Conservation (phyloP, 140 eudicot species). For the Anethum foeniculum region DNA sequence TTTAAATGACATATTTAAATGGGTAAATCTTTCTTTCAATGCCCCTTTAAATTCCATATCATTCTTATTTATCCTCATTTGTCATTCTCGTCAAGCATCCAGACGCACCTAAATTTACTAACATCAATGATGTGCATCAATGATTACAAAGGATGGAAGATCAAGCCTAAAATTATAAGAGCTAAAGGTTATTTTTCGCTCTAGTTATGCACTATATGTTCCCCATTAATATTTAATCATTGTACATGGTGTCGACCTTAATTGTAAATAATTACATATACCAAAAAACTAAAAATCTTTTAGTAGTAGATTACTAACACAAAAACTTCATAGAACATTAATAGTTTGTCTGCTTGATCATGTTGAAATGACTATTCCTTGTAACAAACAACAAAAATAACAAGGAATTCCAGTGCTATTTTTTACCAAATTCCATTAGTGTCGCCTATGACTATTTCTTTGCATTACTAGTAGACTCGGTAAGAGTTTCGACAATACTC, state of each 20-base stretch:
- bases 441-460: slow-evolving; percentile 29
- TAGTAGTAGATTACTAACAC: background rate
- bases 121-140: background rate
- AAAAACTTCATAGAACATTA: background rate
- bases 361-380: background rate
- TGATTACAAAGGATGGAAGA: background rate
- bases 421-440: background rate
- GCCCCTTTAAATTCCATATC: no score
- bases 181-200: background rate
- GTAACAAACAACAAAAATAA: background rate
- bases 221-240: background rate
- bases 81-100: no score
- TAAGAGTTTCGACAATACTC: slow-evolving; percentile 55
- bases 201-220: background rate
- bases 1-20: no score
- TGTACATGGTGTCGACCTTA: background rate
- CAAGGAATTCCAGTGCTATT: background rate
- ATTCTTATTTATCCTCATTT: no score
- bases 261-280: background rate
- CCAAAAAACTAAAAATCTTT: background rate
- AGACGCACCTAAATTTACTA: background rate
- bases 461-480: slow-evolving; percentile 25
- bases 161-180: background rate
- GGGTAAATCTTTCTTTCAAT: no score
- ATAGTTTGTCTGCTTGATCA: background rate